Evolutionary conservation across 2,329 filamentous ascomycete genomes (phyloP).

Genomic region (Cladobotryum mycophilum): DNA sequence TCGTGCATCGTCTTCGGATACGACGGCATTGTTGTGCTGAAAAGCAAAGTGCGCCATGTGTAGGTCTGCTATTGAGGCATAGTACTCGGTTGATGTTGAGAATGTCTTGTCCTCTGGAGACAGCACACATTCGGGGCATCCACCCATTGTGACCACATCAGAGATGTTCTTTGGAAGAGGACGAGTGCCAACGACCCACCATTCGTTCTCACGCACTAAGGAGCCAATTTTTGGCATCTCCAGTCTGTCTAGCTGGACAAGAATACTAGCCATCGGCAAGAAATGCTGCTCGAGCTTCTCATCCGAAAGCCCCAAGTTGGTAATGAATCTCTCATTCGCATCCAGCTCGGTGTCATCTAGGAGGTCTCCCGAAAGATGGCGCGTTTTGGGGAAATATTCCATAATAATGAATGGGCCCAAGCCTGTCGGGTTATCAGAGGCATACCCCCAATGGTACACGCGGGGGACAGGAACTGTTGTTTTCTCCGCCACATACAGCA

Average conservation of each 20-base stretch:
- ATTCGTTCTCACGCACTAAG: constrained; percentile 21
- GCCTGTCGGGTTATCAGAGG: constrained; percentile 25
- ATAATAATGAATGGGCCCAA: constrained; percentile 34
- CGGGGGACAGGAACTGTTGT: constrained; percentile 30
- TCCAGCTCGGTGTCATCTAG: neutral
- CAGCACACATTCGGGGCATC: constrained; percentile 17
- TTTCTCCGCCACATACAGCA: constrained; percentile 25
- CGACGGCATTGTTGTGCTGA: constrained; percentile 33
- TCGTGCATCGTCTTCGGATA: constrained; percentile 23
- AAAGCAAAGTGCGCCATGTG: constrained; percentile 30
- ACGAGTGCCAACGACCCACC: constrained; percentile 21
- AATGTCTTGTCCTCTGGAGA: constrained; percentile 20
- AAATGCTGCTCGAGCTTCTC: constrained; percentile 30
- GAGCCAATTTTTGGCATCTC: constrained; percentile 34
- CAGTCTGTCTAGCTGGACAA: constrained; percentile 32
- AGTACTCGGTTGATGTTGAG: constrained; percentile 26
- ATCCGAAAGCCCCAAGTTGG: constrained; percentile 19
- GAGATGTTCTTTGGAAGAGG: constrained; percentile 35
- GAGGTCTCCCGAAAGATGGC: constrained; percentile 22
- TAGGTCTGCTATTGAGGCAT: constrained; percentile 27
- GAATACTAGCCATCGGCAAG: constrained; percentile 34
- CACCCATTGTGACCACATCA: constrained; percentile 19
- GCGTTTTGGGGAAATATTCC: constrained; percentile 26
- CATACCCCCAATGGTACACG: constrained; percentile 25
- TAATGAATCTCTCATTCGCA: constrained; percentile 26